Percentiles rank a stretch among this genome's conserved stretches.
Conservation (phyloP, 78 protist genomes). For the Planoprotostelium fungivorum region DNA sequence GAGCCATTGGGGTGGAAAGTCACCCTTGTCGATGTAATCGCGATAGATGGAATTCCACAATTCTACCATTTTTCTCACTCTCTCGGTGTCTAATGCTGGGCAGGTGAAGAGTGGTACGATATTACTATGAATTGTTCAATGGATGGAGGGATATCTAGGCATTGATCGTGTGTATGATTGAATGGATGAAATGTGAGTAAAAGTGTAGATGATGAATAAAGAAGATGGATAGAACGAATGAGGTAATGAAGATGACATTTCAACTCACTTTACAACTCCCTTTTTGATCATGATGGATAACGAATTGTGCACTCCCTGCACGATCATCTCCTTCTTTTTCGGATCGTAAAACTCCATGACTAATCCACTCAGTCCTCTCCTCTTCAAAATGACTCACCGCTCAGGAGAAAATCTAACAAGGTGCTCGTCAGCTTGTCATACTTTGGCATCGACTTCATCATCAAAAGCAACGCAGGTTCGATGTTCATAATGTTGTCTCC, state of each 20-base stretch:
- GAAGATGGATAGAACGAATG: too few relatives aligned
- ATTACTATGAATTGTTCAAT: neutral
- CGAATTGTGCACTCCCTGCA: constrained; percentile 27
- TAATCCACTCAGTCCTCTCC: neutral
- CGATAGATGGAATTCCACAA: neutral
- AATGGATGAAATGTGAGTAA: too few relatives aligned
- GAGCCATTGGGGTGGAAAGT: neutral
- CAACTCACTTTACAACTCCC: constrained; percentile 27
- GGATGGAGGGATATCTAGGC: too few relatives aligned
- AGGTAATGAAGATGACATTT: neutral
- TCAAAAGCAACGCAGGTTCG: constrained; percentile 67
- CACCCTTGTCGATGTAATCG: neutral
- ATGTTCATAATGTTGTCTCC: constrained; percentile 68
- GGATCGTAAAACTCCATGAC: constrained; percentile 31
- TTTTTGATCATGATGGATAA: constrained; percentile 20
- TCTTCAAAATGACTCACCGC: neutral
- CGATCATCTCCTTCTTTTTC: constrained; percentile 22
- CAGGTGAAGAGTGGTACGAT: neutral
- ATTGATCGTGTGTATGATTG: too few relatives aligned
- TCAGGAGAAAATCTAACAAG: constrained; percentile 40
- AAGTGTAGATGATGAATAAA: too few relatives aligned
- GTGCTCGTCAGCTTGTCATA: constrained; percentile 57
- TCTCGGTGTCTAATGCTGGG: neutral
- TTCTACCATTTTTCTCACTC: neutral
- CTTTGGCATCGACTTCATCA: constrained; percentile 61